phyloP scores from a whole-genome alignment of 768 basidiomycete species.

The Amanita subjunquillea region DNA sequence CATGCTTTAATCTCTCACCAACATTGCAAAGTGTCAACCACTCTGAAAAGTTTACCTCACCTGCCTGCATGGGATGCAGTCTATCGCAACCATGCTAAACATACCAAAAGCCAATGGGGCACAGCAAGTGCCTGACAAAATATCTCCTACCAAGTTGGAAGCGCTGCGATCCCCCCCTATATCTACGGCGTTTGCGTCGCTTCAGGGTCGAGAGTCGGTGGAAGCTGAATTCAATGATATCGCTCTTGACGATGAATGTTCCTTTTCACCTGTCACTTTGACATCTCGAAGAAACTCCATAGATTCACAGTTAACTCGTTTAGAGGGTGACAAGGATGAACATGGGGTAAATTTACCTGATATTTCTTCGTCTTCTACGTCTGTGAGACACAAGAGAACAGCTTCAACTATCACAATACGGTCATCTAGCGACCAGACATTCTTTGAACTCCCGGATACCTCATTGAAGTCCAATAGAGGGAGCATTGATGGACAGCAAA shows the following conservation, averaged over 20 bases:
- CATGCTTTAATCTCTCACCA: background rate
- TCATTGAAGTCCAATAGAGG: slow-evolving; percentile 27
- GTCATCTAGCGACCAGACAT: slow-evolving; percentile 39
- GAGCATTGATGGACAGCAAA: slow-evolving; percentile 56
- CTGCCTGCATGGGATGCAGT: background rate
- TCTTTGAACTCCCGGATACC: slow-evolving; percentile 45
- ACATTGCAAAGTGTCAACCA: background rate
- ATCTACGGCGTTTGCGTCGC: slow-evolving; percentile 14
- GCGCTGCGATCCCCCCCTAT: slow-evolving; percentile 40
- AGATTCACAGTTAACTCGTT: background rate
- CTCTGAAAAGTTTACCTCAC: background rate
- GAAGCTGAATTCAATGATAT: slow-evolving; percentile 61
- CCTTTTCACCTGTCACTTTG: slow-evolving; percentile 27
- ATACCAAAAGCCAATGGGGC: background rate
- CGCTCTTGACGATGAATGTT: slow-evolving; percentile 37
- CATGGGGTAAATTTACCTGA: background rate
- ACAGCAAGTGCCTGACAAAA: background rate
- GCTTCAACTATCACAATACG: slow-evolving; percentile 49
- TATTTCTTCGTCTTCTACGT: background rate
- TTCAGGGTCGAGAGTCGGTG: slow-evolving; percentile 24
- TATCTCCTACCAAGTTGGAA: slow-evolving; percentile 20
- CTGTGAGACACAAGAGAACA: slow-evolving; percentile 47
- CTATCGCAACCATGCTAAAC: background rate
- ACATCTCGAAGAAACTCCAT: slow-evolving; percentile 12
- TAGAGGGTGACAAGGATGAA: background rate